phyloP scores from a whole-genome alignment of 768 basidiomycete species.

The Kwoniella europaea region DNA sequence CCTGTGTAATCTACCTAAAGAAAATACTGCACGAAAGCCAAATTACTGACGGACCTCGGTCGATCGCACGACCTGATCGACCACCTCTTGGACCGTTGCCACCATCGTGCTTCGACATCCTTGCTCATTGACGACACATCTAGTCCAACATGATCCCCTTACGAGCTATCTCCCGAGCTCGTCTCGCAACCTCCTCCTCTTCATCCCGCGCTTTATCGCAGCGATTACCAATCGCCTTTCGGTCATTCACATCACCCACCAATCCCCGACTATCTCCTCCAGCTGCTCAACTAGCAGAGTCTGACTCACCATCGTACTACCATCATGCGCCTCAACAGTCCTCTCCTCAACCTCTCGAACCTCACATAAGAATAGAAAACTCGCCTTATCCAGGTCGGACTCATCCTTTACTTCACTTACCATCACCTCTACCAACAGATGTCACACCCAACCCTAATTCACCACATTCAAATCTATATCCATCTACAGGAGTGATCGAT shows the following conservation, averaged over 20 bases:
- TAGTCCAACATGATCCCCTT: slow-evolving; percentile 16
- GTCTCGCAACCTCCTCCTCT: neutral
- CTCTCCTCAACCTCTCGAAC: slow-evolving; percentile 27
- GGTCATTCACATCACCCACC: slow-evolving; percentile 29
- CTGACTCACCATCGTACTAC: slow-evolving; percentile 27
- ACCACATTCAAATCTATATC: slow-evolving; percentile 43
- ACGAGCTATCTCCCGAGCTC: slow-evolving; percentile 8
- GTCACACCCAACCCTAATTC: slow-evolving; percentile 18
- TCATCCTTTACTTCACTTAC: slow-evolving; percentile 28
- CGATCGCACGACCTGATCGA: slow-evolving; percentile 16
- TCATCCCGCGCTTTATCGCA: neutral
- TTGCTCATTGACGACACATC: too few species aligned
- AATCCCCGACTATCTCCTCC: slow-evolving; percentile 27
- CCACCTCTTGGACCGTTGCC: slow-evolving; percentile 5
- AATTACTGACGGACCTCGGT: neutral
- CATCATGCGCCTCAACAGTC: slow-evolving; percentile 24
- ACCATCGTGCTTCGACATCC: neutral
- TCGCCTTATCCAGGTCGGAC: slow-evolving; percentile 24
- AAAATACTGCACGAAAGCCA: neutral
- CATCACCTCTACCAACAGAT: slow-evolving; percentile 40
- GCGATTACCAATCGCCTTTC: neutral
- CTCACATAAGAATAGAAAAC: slow-evolving; percentile 18
- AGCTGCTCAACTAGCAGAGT: slow-evolving; percentile 43
- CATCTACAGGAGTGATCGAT: slow-evolving; percentile 51
- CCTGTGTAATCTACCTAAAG: neutral